These are phyloP conservation scores for Myxozyma kluyveri DNA, from an alignment of 805 yeast species.

Conservation along the genomic window DNA sequence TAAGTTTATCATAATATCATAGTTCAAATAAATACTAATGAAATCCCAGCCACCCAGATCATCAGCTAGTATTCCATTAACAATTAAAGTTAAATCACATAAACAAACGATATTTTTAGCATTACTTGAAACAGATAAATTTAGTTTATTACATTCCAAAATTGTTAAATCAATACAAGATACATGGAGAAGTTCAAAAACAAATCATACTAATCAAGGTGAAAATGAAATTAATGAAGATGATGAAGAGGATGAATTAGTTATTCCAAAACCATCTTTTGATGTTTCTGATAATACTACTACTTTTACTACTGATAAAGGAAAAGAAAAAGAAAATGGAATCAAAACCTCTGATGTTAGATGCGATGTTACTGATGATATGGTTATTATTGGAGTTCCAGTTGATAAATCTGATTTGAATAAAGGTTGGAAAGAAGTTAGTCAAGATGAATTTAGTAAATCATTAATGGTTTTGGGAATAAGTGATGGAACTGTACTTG, in stretches of 20 bases:
- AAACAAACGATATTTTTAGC: constrained; percentile 17
- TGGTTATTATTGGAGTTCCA: constrained; percentile 17
- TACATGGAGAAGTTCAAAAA: constrained; percentile 4
- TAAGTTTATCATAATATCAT: not conserved
- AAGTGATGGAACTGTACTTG: constrained; percentile 18
- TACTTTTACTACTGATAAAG: not conserved
- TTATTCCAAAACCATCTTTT: constrained; percentile 25
- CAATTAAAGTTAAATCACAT: constrained; percentile 20
- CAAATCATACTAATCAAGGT: not conserved
- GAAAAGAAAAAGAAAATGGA: not conserved
- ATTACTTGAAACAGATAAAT: constrained; percentile 7
- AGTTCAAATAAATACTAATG: not conserved
- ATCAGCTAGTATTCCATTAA: constrained; percentile 1
- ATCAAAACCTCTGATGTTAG: constrained; percentile 7
- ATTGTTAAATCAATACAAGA: constrained; percentile 9
- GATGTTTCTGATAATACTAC: constrained; percentile 13
- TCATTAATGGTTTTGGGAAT: constrained; percentile 13
- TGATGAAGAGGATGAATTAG: constrained; percentile 2
- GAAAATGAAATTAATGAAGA: not conserved
- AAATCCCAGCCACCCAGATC: not conserved
- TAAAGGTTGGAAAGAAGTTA: constrained; percentile 18
- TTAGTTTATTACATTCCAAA: constrained; percentile 5
- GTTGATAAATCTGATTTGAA: constrained; percentile 16
- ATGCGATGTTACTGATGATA: too few species aligned
- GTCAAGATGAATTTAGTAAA: not conserved